phyloP scores from a whole-genome alignment of 306 rosid genomes.

The Malus domestica region DNA sequence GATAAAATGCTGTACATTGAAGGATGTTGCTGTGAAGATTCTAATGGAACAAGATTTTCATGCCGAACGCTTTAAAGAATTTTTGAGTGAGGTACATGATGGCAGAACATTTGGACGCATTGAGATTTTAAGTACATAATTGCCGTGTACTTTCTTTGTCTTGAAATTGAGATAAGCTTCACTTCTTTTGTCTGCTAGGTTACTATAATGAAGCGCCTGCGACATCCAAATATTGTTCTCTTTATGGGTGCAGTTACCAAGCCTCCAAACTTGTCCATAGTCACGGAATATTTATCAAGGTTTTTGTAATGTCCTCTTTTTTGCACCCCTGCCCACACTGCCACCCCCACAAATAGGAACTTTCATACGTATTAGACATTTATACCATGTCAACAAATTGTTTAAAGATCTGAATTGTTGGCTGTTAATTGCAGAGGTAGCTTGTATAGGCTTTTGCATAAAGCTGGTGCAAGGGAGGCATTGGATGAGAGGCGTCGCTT shows the following conservation, averaged over 20 bases:
- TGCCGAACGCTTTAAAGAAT: constrained; percentile 83
- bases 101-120: constrained; percentile 6
- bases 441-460: constrained; percentile 87
- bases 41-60: constrained; percentile 95
- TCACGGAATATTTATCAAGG: constrained; percentile 98
- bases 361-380: not conserved
- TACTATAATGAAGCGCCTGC: constrained; percentile 85
- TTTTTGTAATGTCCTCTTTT: constrained; percentile 24
- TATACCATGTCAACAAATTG: not conserved
- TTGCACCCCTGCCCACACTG: not conserved
- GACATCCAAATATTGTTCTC: constrained; percentile 96
- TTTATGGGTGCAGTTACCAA: constrained; percentile 98
- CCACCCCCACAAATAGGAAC: not conserved
- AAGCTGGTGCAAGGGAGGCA: constrained; percentile 67
- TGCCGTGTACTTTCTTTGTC: not conserved
- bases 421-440: constrained; percentile 82
- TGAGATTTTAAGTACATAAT: not conserved
- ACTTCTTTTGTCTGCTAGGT: constrained; percentile 50
- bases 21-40: constrained; percentile 99
- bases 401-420: constrained; percentile 16
- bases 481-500: constrained; percentile 91
- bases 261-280: constrained; percentile 94
- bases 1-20: constrained; percentile 9
- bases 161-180: constrained; percentile 22
- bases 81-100: constrained; percentile 75